Evolutionary conservation across 495 filamentous ascomycete species (phyloP), one percentile per base, ranked within the genome.

Genomic region (Achaetomiella virescens): DNA sequence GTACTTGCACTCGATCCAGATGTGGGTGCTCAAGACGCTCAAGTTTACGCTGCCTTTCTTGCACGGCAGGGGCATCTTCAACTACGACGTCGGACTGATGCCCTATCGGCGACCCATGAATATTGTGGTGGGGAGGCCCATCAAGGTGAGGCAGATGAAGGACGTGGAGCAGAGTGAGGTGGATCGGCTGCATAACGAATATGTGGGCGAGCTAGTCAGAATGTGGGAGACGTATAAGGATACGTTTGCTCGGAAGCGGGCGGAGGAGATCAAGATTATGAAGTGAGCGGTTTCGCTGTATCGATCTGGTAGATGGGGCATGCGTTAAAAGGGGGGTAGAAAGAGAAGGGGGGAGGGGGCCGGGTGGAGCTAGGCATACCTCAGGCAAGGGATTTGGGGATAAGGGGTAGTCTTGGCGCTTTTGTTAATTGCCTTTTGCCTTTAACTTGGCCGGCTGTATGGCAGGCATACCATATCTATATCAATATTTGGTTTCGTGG

Each of bases 81-180:
- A 98, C 65, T 97, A 98, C 59, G 93, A 98, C 67, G 88, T 96
- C 1, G 93, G 93, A 0, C 66, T 97, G 50, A 88, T 97, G 88
- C 93, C 93, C 7, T 97, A 97, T 70, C 81, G 95, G 33, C 75
- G 84, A 35, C 85, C 90, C 15, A 61, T 98, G 38, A 92, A 97
- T 64, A 80, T 95, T 33, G 91, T 98, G 8, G 88, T 95, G 7
- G 92, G 91, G 2, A 75, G 78, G 54, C 89, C 91, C 2, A 87
- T 96, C 52, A 75, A 78, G 52, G 87, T 95, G 15, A 62, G 72
- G 51, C 53, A 65, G 45, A 22, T n/a, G 15, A 41, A 29, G 48
- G 58, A 60, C 1, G 61, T 57, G 11, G 68, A 72, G 7, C 66
- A 75, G 31, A 76, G 72, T 17, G 91, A 96, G 63, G 81, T 97